Evolutionary conservation across 768 basidiomycete genomes (phyloP).

Genomic region (Heimioporus sp.): DNA sequence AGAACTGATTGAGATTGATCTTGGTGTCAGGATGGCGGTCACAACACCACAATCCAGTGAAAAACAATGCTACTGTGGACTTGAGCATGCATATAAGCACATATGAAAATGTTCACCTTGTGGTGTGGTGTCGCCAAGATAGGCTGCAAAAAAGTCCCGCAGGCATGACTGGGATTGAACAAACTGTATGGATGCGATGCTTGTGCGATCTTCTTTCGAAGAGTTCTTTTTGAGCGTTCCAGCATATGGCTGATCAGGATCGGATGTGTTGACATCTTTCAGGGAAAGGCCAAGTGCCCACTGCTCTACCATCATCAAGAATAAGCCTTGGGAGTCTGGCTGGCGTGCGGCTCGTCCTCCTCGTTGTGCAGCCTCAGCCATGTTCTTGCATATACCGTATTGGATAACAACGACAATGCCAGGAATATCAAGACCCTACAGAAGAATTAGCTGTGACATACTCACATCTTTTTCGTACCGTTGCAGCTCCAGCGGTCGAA

Average conservation of each 20-base stretch:
- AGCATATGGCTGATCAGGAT: neutral
- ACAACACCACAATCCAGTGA: neutral
- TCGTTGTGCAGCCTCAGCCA: neutral
- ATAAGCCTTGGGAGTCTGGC: neutral
- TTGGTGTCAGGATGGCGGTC: neutral
- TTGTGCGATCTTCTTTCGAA: slow-evolving; percentile 1
- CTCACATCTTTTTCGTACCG: slow-evolving; percentile 4
- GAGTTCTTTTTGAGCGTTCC: neutral
- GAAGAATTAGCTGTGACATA: neutral
- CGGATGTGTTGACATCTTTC: neutral
- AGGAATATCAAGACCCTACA: neutral
- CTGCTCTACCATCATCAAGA: neutral
- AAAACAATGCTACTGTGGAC: neutral
- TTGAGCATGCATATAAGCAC: no score
- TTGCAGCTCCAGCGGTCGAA: slow-evolving; percentile 24
- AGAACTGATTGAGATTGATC: neutral
- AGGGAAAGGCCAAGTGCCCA: no score
- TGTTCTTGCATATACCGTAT: neutral
- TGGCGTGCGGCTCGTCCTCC: neutral
- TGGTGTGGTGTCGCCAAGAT: slow-evolving; percentile 3
- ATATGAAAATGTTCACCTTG: no score
- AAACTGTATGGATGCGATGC: neutral
- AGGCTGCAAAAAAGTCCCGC: neutral
- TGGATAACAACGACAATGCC: neutral
- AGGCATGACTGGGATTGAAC: slow-evolving; percentile 1